Base-by-base conservation (phyloP, 345 rosid species). In the Acer yangbiense region DNA sequence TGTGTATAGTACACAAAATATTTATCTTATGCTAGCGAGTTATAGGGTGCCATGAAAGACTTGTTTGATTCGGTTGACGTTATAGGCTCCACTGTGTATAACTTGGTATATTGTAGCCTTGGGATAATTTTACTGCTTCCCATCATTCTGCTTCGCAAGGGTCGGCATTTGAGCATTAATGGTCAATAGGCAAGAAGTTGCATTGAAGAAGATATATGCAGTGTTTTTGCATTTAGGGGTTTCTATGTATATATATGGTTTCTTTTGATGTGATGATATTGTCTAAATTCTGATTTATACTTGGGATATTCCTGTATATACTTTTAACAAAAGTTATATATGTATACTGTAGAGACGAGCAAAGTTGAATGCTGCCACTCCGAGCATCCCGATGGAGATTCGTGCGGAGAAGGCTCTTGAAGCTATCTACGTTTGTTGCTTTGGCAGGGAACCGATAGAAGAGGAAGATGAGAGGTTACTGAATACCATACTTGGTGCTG, bases 321-420 rank as follows among this genome's bases (percentile, higher is more conserved):
- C 17, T 16, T 44, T 20, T 75, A 41, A 64, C 29, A 71, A 76
- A 10, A 55, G 43, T 67, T 69, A 10, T 14, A 10, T 14, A 16
- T 18, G 35, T 60, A 25, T 35, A 54, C 11, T 88, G 88, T 84
- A 96, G 98, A 86, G 91, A 87, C 89, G 99, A 75, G 87, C 90
- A 17, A 96, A 96, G 82, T 46, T 86, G 65, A 93, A 89, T 4
- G 84, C 77, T 0, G 89, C 81, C 2, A 77, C 90, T 9, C 95
- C 97, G 6, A 84, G 20, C n/a, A 88, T 96, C 43, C 91, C 94
- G 0, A 91, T 93, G 98, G 97, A 87, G 80, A 1, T 84, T 69
- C 86, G 97, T 50, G 90, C 80, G 9, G 95, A 90, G 84, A 96
- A 96, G 86, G 97, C 99, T 29, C 85, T 96, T 35, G 99, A 96